A percentile compares a stretch with the other conserved stretches of the same genome.
phyloP scores from a whole-genome alignment of 164 flowering plant species.

The Stephania cephalantha region DNA sequence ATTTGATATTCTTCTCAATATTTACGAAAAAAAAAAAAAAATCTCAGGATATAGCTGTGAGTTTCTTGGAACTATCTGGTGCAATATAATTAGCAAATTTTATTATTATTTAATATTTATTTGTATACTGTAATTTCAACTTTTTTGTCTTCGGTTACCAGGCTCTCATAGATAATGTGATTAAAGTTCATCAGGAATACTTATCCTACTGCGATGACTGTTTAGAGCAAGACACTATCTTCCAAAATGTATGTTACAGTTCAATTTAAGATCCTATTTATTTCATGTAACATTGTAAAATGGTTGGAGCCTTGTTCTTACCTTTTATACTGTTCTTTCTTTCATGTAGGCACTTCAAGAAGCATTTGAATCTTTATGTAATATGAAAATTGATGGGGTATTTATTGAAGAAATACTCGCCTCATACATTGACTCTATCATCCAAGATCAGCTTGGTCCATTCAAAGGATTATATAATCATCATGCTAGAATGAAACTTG shows the following conservation, averaged over 20 bases:
- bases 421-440: conserved; percentile 28
- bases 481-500: conserved; percentile 31
- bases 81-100: too few relatives aligned
- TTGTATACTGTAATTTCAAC: neutral
- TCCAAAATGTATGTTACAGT: conserved; percentile 23
- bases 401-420: conserved; percentile 37
- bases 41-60: too few relatives aligned
- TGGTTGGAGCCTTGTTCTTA: too few relatives aligned
- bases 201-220: conserved; percentile 25
- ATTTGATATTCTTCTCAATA: too few relatives aligned
- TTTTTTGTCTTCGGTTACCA: conserved; percentile 4
- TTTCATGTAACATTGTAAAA: neutral
- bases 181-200: conserved; percentile 38
- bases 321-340: neutral
- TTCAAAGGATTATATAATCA: conserved; percentile 31
- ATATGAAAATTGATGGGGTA: conserved; percentile 29
- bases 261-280: neutral
- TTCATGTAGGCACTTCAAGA: conserved; percentile 27
- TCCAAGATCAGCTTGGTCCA: conserved; percentile 27
- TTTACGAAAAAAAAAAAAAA: too few relatives aligned
- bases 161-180: conserved; percentile 32
- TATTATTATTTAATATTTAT: too few relatives aligned
- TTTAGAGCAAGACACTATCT: conserved; percentile 22
- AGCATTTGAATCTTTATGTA: conserved; percentile 34
- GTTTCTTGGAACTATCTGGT: too few relatives aligned